These are phyloP conservation scores for Solanum phureja DNA, from an alignment of 257 asterid species.

Conservation along the genomic window DNA sequence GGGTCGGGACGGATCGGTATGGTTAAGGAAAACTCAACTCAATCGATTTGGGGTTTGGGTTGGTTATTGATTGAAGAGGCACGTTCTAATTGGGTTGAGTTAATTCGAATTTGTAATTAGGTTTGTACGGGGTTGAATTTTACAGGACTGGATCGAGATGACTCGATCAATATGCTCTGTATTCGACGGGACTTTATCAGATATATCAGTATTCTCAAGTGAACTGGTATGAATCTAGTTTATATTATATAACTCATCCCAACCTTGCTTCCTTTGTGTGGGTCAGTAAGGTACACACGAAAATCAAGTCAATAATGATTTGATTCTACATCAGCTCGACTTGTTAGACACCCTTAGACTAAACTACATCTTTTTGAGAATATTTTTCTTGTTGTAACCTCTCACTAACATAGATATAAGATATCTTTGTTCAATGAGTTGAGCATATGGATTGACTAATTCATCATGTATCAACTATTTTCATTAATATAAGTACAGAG, in stretches of 20 bases:
- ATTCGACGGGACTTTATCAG: rapidly evolving
- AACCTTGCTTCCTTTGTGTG: not conserved
- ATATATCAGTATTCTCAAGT: no score
- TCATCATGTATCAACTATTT: not conserved
- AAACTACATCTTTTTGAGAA: not conserved
- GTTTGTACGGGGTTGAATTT: not conserved
- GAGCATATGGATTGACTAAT: not conserved
- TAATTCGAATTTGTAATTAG: not conserved
- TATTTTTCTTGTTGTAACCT: not conserved
- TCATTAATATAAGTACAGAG: not conserved
- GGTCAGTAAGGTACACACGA: rapidly evolving
- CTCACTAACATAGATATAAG: not conserved
- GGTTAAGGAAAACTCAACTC: not conserved
- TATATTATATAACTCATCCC: no score
- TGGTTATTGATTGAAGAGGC: not conserved
- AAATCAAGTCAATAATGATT: no score
- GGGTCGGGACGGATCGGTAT: not conserved
- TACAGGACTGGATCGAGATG: not conserved
- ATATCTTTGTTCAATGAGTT: not conserved
- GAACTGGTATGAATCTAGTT: not conserved
- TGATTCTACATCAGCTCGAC: no score
- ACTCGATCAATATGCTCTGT: not conserved
- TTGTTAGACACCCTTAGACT: not conserved
- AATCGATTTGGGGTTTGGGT: not conserved
- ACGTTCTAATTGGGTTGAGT: not conserved